Conservation (phyloP, 768 basidiomycete species). For the Suillus brevipes region DNA sequence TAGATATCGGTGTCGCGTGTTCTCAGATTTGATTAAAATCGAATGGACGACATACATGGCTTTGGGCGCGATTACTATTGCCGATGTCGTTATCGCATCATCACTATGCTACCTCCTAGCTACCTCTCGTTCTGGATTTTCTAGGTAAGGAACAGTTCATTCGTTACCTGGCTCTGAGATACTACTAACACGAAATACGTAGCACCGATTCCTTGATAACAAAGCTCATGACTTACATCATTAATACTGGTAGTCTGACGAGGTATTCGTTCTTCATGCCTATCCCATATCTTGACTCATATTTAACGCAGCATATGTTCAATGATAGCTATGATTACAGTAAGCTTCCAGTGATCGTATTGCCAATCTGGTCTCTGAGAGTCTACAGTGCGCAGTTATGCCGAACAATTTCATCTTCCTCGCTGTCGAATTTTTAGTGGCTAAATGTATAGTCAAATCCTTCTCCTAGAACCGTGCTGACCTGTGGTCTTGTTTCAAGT, state of each 20-base stretch:
- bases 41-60: slow-evolving; percentile 4
- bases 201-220: slow-evolving; percentile 9
- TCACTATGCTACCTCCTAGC: slow-evolving; percentile 9
- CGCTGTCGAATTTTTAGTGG: slow-evolving; percentile 1
- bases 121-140: slow-evolving; percentile 1
- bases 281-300: not conserved
- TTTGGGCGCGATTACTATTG: not conserved
- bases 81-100: not conserved
- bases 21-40: not conserved
- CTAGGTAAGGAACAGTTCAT: not conserved
- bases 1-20: slow-evolving; percentile 1
- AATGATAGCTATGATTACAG: not conserved
- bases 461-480: not conserved
- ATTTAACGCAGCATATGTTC: slow-evolving; percentile 1
- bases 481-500: not conserved
- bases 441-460: not conserved
- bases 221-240: not conserved
- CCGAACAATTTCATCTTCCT: slow-evolving; percentile 7
- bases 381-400: slow-evolving; percentile 8
- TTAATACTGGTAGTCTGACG: slow-evolving; percentile 5
- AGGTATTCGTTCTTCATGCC: not conserved
- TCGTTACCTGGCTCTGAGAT: not conserved
- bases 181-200: not conserved
- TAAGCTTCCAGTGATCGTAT: not conserved
- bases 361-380: not conserved